Conservation (phyloP, 495 filamentous ascomycete species). For the Jackrogersella multiformis region DNA sequence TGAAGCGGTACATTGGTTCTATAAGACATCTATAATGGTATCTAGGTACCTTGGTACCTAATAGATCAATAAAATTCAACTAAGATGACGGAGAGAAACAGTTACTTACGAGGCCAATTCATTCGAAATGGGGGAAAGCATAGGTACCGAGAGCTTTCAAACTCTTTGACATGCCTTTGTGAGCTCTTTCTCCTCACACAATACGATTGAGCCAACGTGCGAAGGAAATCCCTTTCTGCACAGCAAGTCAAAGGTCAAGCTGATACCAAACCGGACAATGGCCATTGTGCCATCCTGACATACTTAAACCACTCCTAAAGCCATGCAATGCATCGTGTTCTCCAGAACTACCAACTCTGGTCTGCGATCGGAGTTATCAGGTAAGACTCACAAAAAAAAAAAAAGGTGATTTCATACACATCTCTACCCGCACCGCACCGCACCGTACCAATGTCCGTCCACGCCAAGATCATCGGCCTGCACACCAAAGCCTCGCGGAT, state of each 20-base stretch:
- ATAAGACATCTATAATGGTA: too few relatives aligned
- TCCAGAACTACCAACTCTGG: neutral
- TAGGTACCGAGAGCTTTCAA: too few relatives aligned
- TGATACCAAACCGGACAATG: neutral
- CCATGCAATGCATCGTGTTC: neutral
- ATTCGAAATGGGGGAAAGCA: too few relatives aligned
- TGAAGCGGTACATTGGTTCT: too few relatives aligned
- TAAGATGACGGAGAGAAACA: too few relatives aligned
- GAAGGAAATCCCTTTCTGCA: neutral
- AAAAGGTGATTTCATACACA: neutral
- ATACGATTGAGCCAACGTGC: neutral
- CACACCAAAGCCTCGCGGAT: neutral
- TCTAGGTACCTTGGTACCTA: too few relatives aligned
- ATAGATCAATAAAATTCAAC: too few relatives aligned
- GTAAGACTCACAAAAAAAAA: slow-evolving; percentile 9
- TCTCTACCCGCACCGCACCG: neutral
- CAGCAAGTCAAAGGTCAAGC: neutral
- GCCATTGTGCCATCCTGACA: neutral
- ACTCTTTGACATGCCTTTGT: too few relatives aligned
- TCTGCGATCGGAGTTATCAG: neutral
- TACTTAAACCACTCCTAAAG: neutral
- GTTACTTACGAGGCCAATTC: too few relatives aligned
- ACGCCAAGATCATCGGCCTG: neutral
- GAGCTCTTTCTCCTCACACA: neutral
- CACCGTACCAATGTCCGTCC: slow-evolving; percentile 17